Percentiles rank a stretch among this genome's conserved stretches.
Evolutionary conservation across 2,329 filamentous ascomycete genomes (phyloP).

Genomic region (Pezicula carpinea): DNA sequence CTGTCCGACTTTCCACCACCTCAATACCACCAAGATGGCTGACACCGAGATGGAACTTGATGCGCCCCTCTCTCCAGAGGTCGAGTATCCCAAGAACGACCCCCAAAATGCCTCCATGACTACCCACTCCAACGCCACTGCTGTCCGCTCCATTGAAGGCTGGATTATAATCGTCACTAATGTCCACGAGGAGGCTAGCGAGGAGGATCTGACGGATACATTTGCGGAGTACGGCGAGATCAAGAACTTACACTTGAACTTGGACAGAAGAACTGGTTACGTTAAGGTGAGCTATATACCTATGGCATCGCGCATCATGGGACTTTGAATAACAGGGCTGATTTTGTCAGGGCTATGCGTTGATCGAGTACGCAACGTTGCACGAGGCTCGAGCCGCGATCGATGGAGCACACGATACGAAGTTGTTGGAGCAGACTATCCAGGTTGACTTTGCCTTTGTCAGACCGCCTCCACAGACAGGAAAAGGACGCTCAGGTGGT

Average conservation of each 20-base stretch:
- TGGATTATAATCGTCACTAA: slow-evolving; percentile 88
- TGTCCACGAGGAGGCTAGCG: slow-evolving; percentile 80
- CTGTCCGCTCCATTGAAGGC: slow-evolving; percentile 81
- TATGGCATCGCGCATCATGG: neutral
- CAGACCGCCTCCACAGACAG: slow-evolving; percentile 58
- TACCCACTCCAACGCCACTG: slow-evolving; percentile 69
- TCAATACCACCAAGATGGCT: slow-evolving; percentile 31
- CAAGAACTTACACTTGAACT: slow-evolving; percentile 79
- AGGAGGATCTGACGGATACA: slow-evolving; percentile 76
- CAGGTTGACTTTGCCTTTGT: slow-evolving; percentile 83
- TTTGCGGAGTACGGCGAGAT: slow-evolving; percentile 84
- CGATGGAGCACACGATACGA: slow-evolving; percentile 70
- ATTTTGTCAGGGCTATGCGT: slow-evolving; percentile 64
- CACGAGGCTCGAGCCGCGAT: slow-evolving; percentile 78
- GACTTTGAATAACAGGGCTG: neutral
- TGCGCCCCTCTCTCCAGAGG: slow-evolving; percentile 26
- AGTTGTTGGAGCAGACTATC: slow-evolving; percentile 77
- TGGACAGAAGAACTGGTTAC: slow-evolving; percentile 78
- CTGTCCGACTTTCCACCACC: no score
- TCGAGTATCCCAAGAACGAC: slow-evolving; percentile 45
- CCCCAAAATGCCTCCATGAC: slow-evolving; percentile 61
- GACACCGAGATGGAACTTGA: slow-evolving; percentile 42
- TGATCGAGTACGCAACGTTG: slow-evolving; percentile 79
- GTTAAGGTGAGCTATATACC: slow-evolving; percentile 61
- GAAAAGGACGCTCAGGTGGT: slow-evolving; percentile 39